These are phyloP conservation scores for Rhodotorula sp. DNA, from an alignment of 1,284 basidiomycete genomes.

Conservation along the genomic window DNA sequence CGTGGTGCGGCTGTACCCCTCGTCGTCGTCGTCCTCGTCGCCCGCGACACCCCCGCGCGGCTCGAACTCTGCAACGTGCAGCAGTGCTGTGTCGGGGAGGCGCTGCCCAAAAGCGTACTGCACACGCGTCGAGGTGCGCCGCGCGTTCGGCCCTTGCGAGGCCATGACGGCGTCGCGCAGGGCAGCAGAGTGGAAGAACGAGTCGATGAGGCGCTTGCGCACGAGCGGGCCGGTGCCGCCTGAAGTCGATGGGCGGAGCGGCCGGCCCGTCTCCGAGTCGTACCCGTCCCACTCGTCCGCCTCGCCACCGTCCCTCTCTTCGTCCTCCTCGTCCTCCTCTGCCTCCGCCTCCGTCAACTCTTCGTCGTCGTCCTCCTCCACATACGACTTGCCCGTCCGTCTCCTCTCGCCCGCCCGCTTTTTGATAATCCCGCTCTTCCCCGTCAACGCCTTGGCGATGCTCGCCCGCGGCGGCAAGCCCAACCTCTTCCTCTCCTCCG, in stretches of 20 bases:
- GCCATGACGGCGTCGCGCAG: conserved; percentile 32
- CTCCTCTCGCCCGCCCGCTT: not conserved
- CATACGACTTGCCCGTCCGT: not conserved
- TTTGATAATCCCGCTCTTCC: not conserved
- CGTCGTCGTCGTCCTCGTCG: conserved; percentile 2
- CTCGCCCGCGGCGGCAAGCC: conserved; percentile 19
- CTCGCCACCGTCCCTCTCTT: not conserved
- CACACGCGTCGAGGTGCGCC: conserved; percentile 28
- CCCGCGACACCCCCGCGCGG: conserved; percentile 18
- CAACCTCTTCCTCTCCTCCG: conserved; percentile 15
- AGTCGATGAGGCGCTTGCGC: conserved; percentile 26
- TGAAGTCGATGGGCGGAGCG: not conserved
- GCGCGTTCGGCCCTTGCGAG: not conserved
- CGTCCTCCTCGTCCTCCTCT: not conserved
- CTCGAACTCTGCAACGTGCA: conserved; percentile 16
- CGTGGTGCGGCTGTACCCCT: not conserved
- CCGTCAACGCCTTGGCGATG: conserved; percentile 6
- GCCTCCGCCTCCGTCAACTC: not conserved
- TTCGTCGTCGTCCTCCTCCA: not conserved
- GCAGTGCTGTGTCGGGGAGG: conserved; percentile 22
- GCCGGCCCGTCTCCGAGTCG: not conserved
- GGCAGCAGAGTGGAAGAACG: conserved; percentile 32
- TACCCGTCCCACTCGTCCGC: conserved; percentile 5
- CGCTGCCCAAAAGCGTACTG: conserved; percentile 38
- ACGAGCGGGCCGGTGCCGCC: not conserved